These are phyloP conservation scores for Xanthoconium stramineum DNA, from an alignment of 768 basidiomycete genomes.

Conservation along the genomic window DNA sequence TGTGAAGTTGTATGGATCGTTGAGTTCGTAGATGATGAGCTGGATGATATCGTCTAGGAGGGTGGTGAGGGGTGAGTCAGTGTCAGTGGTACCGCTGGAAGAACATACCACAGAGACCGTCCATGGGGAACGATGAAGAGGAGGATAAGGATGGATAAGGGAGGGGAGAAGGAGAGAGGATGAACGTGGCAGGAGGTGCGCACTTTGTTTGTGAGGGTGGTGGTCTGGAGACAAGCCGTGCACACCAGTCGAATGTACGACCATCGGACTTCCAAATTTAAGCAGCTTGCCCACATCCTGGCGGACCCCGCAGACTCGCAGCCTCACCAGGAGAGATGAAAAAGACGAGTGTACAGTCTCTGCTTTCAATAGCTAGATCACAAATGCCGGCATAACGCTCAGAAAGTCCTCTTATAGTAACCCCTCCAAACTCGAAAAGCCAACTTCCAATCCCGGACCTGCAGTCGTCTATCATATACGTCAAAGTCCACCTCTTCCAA, in stretches of 20 bases:
- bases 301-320: conserved; percentile 31
- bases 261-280: conserved; percentile 37
- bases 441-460: conserved; percentile 70
- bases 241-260: conserved; percentile 28
- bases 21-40: conserved; percentile 68
- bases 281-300: conserved; percentile 24
- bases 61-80: conserved; percentile 9
- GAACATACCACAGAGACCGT: conserved; percentile 64
- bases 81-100: conserved; percentile 4
- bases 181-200: conserved; percentile 5
- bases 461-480: conserved; percentile 61
- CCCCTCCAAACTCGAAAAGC: conserved; percentile 68
- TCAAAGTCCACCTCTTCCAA: conserved; percentile 72
- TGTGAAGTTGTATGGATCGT: conserved; percentile 59
- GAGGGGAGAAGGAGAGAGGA: background rate
- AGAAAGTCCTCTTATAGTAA: conserved; percentile 42
- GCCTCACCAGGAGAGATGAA: background rate
- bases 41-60: conserved; percentile 61
- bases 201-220: conserved; percentile 34
- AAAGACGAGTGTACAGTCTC: too few relatives aligned
- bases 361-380: conserved; percentile 14
- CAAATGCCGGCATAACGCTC: conserved; percentile 33
- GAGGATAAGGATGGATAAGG: background rate
- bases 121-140: conserved; percentile 37
- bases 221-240: conserved; percentile 34